Evolutionary conservation across 352 stramenopile species (phyloP), one percentile per base, ranked within the genome.

Genomic region (Pythium guiyangense): DNA sequence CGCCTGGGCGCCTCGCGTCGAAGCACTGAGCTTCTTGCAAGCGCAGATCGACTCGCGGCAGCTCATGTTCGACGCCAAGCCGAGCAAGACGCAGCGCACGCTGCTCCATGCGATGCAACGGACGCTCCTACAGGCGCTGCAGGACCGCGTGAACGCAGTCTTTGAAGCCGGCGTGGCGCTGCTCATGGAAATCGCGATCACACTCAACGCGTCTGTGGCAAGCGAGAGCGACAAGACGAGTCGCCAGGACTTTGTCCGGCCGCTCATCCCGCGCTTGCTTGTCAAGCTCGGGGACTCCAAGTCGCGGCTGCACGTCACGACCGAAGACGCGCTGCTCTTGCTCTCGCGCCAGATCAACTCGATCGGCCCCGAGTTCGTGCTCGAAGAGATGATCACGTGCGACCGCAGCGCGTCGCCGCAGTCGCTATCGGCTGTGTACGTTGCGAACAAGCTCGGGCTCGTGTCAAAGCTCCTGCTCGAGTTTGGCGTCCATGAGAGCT

Each of bases 221-320:
- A 50, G 35, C 6, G 39, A 35, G 1, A 18, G 22, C 6, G 59
- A 57, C 18, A 59, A n/a, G 11, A 27, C 44, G 8, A 57, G 17
- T 37, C 57, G 77, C 42, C 76, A 92, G 51, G 77, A 87, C 39
- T 51, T 86, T 0, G 52, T 94, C 34, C 77, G 79, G 0, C 84
- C 84, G 14, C 53, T 94, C 12, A 82, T 92, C 26, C 74, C 84
- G 12, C 70, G 81, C 25, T 53, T 94, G n/a, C 64, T 94, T 0
- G 67, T 77, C 3, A 90, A 90, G 58, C 68, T 94, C 2, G 84
- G 84, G 2, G 82, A 92, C 54, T 85, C 79, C 1, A 94, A 94
- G 53, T 69, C 74, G 17, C 69, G 79, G 0, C 62, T 92, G 4
- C 82, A 90, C 47, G 75, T 92, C 20, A 74, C 74, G 1, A 88